A percentile compares a stretch with the other conserved stretches of the same genome.
These are phyloP conservation scores for Phialocephala sp. DNA, from an alignment of 2,329 filamentous ascomycete genomes.

Conservation along the genomic window DNA sequence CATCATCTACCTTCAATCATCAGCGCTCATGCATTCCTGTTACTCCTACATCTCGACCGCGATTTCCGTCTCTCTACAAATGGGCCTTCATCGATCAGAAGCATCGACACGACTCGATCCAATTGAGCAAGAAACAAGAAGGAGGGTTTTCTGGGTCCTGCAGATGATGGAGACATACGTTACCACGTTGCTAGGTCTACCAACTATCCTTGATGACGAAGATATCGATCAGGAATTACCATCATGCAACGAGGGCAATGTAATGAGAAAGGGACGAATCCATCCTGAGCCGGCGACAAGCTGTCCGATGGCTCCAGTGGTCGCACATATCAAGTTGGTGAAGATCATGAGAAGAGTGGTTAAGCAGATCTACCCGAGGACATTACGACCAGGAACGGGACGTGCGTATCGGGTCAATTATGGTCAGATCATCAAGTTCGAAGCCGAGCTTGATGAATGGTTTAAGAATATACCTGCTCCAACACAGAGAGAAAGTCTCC, in stretches of 20 bases:
- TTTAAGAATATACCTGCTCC: slow-evolving; percentile 64
- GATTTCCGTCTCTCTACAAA: slow-evolving; percentile 70
- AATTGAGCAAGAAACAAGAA: slow-evolving; percentile 65
- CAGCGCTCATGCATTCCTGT: slow-evolving; percentile 75
- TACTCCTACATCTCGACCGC: slow-evolving; percentile 80
- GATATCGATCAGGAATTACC: slow-evolving; percentile 70
- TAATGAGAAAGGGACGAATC: slow-evolving; percentile 62
- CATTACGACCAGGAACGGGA: slow-evolving; percentile 43
- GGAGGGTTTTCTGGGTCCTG: slow-evolving; percentile 69
- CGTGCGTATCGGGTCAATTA: slow-evolving; percentile 19
- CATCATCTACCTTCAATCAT: slow-evolving; percentile 78
- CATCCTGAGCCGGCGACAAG: slow-evolving; percentile 56
- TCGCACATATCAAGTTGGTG: slow-evolving; percentile 66
- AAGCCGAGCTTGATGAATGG: slow-evolving; percentile 57
- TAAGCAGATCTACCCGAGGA: slow-evolving; percentile 64
- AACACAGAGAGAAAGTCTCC: slow-evolving; percentile 73
- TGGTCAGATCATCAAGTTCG: slow-evolving; percentile 9
- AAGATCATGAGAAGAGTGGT: slow-evolving; percentile 64
- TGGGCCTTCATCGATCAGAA: slow-evolving; percentile 75
- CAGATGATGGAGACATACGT: slow-evolving; percentile 72
- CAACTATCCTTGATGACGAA: slow-evolving; percentile 63
- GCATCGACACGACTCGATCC: slow-evolving; percentile 59
- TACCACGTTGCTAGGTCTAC: slow-evolving; percentile 67
- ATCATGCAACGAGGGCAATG: slow-evolving; percentile 67
- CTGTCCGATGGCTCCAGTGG: slow-evolving; percentile 66